phyloP scores from a whole-genome alignment of 1,139 yeast species.

The Kazachstania sp. region DNA sequence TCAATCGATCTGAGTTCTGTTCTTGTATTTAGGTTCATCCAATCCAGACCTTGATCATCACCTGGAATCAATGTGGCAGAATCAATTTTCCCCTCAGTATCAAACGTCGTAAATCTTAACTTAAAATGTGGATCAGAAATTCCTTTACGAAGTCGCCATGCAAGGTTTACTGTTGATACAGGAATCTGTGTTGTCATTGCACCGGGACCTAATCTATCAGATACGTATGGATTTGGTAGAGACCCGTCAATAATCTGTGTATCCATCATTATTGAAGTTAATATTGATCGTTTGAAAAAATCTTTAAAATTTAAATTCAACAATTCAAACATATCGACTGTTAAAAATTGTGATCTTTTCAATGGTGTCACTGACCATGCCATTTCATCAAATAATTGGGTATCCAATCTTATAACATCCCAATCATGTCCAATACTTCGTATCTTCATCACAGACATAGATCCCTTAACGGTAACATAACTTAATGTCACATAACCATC shows the following conservation, averaged over 20 bases:
- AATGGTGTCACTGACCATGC: slow-evolving; percentile 19
- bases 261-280: slow-evolving; percentile 16
- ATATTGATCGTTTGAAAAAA: slow-evolving; percentile 11
- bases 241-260: slow-evolving; percentile 14
- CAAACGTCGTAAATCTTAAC: slow-evolving; percentile 17
- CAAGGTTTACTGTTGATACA: slow-evolving; percentile 18
- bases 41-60: neutral
- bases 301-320: slow-evolving; percentile 19
- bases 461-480: slow-evolving; percentile 18
- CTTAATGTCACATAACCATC: slow-evolving; percentile 12
- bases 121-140: slow-evolving; percentile 1
- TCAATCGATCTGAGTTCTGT: slow-evolving; percentile 3
- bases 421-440: slow-evolving; percentile 3
- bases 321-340: slow-evolving; percentile 17
- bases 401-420: slow-evolving; percentile 9
- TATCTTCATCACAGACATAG: slow-evolving; percentile 13
- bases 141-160: neutral
- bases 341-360: slow-evolving; percentile 13
- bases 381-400: slow-evolving; percentile 16
- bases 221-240: slow-evolving; percentile 12
- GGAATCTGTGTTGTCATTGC: slow-evolving; percentile 20
- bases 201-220: slow-evolving; percentile 22
- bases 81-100: slow-evolving; percentile 7
- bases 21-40: neutral
- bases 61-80: slow-evolving; percentile 6